Percentiles rank a stretch among this genome's conserved stretches.
Conservation (phyloP, 768 basidiomycete species). For the Boletus edulis region DNA sequence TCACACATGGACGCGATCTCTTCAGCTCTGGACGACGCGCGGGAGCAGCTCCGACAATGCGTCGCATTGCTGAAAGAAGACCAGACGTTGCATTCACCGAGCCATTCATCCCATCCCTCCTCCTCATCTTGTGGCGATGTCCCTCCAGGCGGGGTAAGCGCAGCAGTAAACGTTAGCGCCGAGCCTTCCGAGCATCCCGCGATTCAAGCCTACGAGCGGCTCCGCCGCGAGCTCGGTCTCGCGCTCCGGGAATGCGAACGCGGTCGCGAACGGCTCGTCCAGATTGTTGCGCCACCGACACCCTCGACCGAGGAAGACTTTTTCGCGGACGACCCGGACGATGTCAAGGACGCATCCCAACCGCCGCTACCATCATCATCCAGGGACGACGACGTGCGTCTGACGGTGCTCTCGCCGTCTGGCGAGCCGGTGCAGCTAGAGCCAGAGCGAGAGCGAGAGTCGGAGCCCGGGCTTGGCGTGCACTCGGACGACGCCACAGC, state of each 20-base stretch:
- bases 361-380: neutral
- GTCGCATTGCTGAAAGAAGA: conserved; percentile 53
- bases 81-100: conserved; percentile 7
- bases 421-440: conserved; percentile 22
- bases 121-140: conserved; percentile 14
- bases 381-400: neutral
- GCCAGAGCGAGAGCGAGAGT: neutral
- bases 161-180: too few relatives aligned
- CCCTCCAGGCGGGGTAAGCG: neutral
- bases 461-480: neutral
- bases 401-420: conserved; percentile 17
- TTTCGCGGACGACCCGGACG: neutral
- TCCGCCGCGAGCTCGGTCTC: conserved; percentile 73
- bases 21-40: conserved; percentile 67
- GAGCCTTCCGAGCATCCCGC: conserved; percentile 42
- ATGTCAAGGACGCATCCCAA: neutral
- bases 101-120: conserved; percentile 22
- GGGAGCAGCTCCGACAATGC: conserved; percentile 63
- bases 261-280: conserved; percentile 62
- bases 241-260: conserved; percentile 83
- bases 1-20: conserved; percentile 71
- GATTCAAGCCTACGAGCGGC: conserved; percentile 68
- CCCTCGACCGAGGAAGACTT: conserved; percentile 38
- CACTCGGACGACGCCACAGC: conserved; percentile 52
- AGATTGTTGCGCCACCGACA: conserved; percentile 49